Evolutionary conservation across 1,139 yeast species (phyloP), one percentile per base, ranked within the genome.

Genomic region (Magnusiomyces paraingens): DNA sequence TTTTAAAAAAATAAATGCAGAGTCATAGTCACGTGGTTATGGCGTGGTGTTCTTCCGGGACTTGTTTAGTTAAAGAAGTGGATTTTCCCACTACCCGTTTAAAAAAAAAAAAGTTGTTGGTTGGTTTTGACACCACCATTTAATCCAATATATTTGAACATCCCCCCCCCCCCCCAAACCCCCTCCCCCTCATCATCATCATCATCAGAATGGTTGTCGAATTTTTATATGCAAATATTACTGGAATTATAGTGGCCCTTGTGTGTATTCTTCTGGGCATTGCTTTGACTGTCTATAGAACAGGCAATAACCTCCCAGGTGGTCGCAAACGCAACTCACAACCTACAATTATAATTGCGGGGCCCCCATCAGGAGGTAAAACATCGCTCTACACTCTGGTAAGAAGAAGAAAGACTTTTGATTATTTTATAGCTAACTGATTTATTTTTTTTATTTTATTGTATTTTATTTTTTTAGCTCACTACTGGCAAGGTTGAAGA

Each of bases 321-420:
- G 58, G 35, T 55, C 61, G 21, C 70, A 66, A 55, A 32, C 40
- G 41, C n/a, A 32, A 70, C 64, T 46, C 49, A 50, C 73, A 69
- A 50, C 86, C 91, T 14, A 78, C 86, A 0, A 82, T 84, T 60
- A 70, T 89, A 50, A 78, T 91, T 26, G 75, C 84, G 38, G 98
- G 98, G 0, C 83, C 86, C 39, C 77, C 83, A 43, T 76, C 77
- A 51, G 73, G 83, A 52, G 98, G 98, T 11, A 90, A 91, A 66
- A 88, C 97, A 1, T 68, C 82, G 17, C 71, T 89, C 32, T 88
- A 77, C 66, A 70, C 71, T 51, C 57, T 66, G 38, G 58, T 55
- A 54, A 52, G 57, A 4, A 15, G 38, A 52, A 17, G 15, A 6
- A n/a, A 5, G 14, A 14, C 10, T 32, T 43, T 38, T 20, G 14